Evolutionary conservation across 179 eudicot species (phyloP).

Genomic region (Beta lomatogona): DNA sequence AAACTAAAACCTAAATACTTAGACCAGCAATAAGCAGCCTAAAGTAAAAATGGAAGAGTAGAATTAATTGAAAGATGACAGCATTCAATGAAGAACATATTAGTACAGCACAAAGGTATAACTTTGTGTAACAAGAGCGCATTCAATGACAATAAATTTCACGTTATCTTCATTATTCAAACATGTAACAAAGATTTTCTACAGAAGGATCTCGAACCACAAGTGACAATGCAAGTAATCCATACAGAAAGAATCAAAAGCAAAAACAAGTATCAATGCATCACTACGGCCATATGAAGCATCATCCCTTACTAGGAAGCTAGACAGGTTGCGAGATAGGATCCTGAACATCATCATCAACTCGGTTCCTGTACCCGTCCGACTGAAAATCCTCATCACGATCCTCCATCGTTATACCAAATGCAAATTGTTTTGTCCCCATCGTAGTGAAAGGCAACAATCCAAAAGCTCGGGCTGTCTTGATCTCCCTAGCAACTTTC

Average conservation of each 20-base stretch:
- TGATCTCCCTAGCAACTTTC: slow-evolving; percentile 87
- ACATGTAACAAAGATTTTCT: neutral
- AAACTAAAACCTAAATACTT: neutral
- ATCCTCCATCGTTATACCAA: slow-evolving; percentile 73
- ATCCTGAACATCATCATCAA: slow-evolving; percentile 33
- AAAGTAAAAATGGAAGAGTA: neutral
- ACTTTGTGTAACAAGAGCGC: neutral
- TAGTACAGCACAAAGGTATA: neutral
- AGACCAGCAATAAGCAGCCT: neutral
- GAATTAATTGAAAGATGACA: neutral
- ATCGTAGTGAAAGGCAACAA: slow-evolving; percentile 77
- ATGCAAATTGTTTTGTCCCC: slow-evolving; percentile 61
- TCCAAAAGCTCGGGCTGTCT: slow-evolving; percentile 89
- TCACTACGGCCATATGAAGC: neutral
- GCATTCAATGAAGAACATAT: neutral
- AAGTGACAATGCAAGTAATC: neutral
- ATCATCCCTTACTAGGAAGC: slow-evolving; percentile 9
- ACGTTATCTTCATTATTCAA: neutral
- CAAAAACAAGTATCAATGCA: neutral
- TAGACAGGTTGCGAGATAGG: slow-evolving; percentile 25
- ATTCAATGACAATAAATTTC: neutral
- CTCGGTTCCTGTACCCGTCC: slow-evolving; percentile 37
- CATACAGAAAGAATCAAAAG: neutral
- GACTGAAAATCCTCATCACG: slow-evolving; percentile 56
- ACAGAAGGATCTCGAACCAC: neutral